Base-by-base conservation (phyloP, 176 grass and related monocot genomes). In the Cymbopogon citratus region DNA sequence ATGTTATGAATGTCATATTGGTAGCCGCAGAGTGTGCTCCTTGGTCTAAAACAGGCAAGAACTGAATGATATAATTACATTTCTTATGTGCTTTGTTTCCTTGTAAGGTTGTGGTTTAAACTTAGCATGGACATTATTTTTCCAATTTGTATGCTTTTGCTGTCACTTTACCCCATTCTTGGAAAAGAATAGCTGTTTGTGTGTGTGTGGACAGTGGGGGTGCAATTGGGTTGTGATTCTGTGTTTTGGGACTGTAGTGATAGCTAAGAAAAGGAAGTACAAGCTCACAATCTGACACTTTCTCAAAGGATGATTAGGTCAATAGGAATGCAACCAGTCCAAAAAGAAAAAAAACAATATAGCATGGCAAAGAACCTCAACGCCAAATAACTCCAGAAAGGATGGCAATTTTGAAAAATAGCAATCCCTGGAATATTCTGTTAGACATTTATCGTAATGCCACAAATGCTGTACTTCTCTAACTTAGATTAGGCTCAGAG, bases 31-130 rank as follows among this genome's bases (percentile, higher is more conserved):
- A 98, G 84, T 98, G 96, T 88, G 90, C 92, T 87, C 96, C 92
- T 74, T 98, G 96, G 96, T 95, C 89, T 28, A 98, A 98, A 98
- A 98, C 96, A 98, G 96, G 96, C 78, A 95, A 71, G 83, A 73
- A 57, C 36, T 14, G 64, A 71, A 81, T 56, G 28, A 59, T 72
- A 74, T 64, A 85, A 15, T 35, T 78, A 12, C 18, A 71, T 43
- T 48, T 68, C 25, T 72, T 69, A 61, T 75, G 18, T 38, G 31
- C 63, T 72, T 24, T 24, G 1, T 5, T 28, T 79, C 39, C 10
- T 75, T 84, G 28, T 36, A 51, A 34, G n/a, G 54, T 4, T 69
- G 1, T 25, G 26, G 28, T 88, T 69, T 19, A 69, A 36, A 84
- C 69, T 38, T 67, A 51, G 69, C 81, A 67, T 49, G 61, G 7